phyloP scores from a whole-genome alignment of 805 yeast species.

The Saccharomycopsis sp. region DNA sequence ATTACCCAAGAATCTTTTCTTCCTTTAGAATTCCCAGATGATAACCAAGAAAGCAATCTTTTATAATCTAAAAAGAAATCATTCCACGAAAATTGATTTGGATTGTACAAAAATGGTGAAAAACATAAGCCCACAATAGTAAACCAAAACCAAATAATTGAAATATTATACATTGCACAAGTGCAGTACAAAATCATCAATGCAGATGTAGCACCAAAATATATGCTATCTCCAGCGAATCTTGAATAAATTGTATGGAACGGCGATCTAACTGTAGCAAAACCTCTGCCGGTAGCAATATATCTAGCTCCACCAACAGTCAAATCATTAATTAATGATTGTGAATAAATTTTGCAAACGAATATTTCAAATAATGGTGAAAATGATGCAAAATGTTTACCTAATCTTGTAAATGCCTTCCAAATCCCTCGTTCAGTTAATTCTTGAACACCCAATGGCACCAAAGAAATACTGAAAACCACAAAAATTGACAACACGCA shows the following conservation, averaged over 20 bases:
- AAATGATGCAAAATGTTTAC: slow-evolving; percentile 60
- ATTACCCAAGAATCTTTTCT: slow-evolving; percentile 37
- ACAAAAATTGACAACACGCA: slow-evolving; percentile 67
- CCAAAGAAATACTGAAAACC: slow-evolving; percentile 66
- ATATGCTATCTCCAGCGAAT: slow-evolving; percentile 60
- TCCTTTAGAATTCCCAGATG: slow-evolving; percentile 41
- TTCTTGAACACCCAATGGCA: slow-evolving; percentile 73
- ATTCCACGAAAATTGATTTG: slow-evolving; percentile 56
- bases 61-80: slow-evolving; percentile 59
- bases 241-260: slow-evolving; percentile 60
- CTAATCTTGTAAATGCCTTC: slow-evolving; percentile 56
- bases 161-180: slow-evolving; percentile 53
- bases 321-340: slow-evolving; percentile 59
- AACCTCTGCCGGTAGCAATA: slow-evolving; percentile 78
- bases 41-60: slow-evolving; percentile 36
- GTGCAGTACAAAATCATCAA: slow-evolving; percentile 51
- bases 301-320: slow-evolving; percentile 76
- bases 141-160: slow-evolving; percentile 57
- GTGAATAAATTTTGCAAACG: slow-evolving; percentile 70
- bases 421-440: slow-evolving; percentile 69
- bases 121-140: slow-evolving; percentile 46
- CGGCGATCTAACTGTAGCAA: slow-evolving; percentile 67
- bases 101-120: slow-evolving; percentile 58
- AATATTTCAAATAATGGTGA: slow-evolving; percentile 78
- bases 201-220: slow-evolving; percentile 51